phyloP scores from a whole-genome alignment of 179 eudicot species.

The Spergularia azorica region DNA sequence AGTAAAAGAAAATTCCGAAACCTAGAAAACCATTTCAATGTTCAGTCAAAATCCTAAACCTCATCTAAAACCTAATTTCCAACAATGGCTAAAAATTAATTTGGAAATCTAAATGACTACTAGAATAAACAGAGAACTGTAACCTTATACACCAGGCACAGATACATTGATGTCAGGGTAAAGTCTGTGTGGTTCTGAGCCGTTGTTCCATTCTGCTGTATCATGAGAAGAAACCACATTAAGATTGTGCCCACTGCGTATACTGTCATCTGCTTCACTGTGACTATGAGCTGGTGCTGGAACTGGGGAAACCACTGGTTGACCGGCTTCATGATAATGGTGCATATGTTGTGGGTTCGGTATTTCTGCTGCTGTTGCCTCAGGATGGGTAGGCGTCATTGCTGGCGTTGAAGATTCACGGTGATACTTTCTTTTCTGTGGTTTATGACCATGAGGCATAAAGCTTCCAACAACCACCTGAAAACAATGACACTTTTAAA shows the following conservation, averaged over 20 bases:
- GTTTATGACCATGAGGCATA: conserved; percentile 45
- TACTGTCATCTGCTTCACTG: conserved; percentile 43
- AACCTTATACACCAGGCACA: conserved; percentile 26
- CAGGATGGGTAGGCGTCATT: conserved; percentile 16
- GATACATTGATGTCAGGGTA: conserved; percentile 42
- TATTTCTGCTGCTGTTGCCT: conserved; percentile 37
- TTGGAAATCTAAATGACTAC: background rate
- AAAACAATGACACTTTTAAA: background rate
- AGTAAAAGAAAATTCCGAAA: background rate
- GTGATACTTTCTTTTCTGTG: conserved; percentile 48
- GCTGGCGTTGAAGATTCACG: conserved; percentile 39
- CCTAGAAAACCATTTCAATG: conserved; percentile 5
- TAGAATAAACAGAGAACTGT: background rate
- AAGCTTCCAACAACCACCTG: conserved; percentile 83
- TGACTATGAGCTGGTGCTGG: conserved; percentile 29
- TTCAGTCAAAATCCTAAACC: conserved; percentile 19
- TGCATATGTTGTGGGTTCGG: conserved; percentile 46
- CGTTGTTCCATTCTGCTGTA: conserved; percentile 34
- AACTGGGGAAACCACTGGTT: conserved; percentile 32
- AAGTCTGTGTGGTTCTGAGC: conserved; percentile 28
- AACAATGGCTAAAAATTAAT: conserved; percentile 9
- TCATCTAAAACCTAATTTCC: conserved; percentile 14
- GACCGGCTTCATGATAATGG: conserved; percentile 10
- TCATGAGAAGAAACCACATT: conserved; percentile 37
- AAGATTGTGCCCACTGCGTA: conserved; percentile 39